Conservation (phyloP, 495 filamentous ascomycete genomes). For the Neurospora cerealis region DNA sequence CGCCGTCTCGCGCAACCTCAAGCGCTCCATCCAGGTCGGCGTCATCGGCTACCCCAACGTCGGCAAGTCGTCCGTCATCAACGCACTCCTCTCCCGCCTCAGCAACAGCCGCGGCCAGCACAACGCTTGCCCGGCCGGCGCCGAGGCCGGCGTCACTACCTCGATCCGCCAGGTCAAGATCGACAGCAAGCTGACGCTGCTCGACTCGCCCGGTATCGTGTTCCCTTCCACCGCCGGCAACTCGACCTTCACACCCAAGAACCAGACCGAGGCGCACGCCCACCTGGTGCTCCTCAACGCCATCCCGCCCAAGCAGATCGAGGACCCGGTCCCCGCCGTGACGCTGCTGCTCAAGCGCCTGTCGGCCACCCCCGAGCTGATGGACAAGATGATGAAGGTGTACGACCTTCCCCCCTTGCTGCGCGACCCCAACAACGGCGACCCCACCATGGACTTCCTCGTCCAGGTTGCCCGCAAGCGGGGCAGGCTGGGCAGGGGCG, state of each 20-base stretch:
- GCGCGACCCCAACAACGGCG: slow-evolving; percentile 44
- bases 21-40: slow-evolving; percentile 83
- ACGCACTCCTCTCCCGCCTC: slow-evolving; percentile 74
- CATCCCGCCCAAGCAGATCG: slow-evolving; percentile 85
- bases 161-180: slow-evolving; percentile 82
- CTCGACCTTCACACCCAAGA: slow-evolving; percentile 39
- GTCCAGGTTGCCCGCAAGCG: slow-evolving; percentile 90
- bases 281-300: slow-evolving; percentile 83
- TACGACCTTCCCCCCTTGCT: slow-evolving; percentile 78
- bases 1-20: slow-evolving; percentile 72
- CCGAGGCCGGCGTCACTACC: slow-evolving; percentile 91
- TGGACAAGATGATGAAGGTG: slow-evolving; percentile 64
- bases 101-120: slow-evolving; percentile 46
- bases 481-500: slow-evolving; percentile 79
- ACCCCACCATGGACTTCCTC: slow-evolving; percentile 83
- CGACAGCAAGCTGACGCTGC: slow-evolving; percentile 86
- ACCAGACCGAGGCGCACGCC: slow-evolving; percentile 66
- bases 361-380: slow-evolving; percentile 56
- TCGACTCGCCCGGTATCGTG: slow-evolving; percentile 93
- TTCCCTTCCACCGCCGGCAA: slow-evolving; percentile 52
- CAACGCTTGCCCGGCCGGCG: slow-evolving; percentile 75
- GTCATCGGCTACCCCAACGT: slow-evolving; percentile 97
- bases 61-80: slow-evolving; percentile 95
- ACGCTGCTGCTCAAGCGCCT: slow-evolving; percentile 70
- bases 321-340: slow-evolving; percentile 81